These are phyloP conservation scores for Thraustochytrium sp. DNA, from an alignment of 352 stramenopile species.

Conservation along the genomic window DNA sequence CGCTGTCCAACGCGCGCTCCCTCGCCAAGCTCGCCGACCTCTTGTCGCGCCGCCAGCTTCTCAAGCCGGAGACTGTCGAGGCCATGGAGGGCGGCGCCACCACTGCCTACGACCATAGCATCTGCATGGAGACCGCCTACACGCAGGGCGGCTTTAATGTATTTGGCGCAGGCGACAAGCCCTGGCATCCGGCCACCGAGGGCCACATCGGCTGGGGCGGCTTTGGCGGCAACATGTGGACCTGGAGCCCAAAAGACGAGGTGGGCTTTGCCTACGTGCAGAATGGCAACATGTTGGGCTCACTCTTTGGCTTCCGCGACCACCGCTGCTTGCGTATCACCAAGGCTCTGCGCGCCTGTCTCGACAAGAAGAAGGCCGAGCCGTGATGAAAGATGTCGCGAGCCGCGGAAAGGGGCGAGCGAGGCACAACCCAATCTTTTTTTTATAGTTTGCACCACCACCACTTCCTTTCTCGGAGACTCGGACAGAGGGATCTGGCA, in stretches of 20 bases:
- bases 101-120: background rate
- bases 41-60: background rate
- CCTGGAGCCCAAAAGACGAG: background rate
- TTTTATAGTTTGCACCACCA: no score
- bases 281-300: background rate
- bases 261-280: background rate
- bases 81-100: background rate
- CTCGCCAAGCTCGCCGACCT: background rate
- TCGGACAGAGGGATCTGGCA: no score
- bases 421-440: no score
- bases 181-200: background rate
- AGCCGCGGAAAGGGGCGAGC: no score
- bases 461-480: no score
- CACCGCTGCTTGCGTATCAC: background rate
- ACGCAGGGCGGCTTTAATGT: constrained; percentile 1
- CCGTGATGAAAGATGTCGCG: no score
- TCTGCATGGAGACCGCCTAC: background rate
- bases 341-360: background rate
- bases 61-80: background rate
- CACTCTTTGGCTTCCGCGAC: background rate
- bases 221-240: background rate
- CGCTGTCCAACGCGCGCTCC: background rate
- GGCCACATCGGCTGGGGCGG: constrained; percentile 27
- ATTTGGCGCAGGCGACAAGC: background rate
- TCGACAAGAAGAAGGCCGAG: no score